Conservation (phyloP, 202 grass and related monocot genomes). For the Hordeum pubiflorum region DNA sequence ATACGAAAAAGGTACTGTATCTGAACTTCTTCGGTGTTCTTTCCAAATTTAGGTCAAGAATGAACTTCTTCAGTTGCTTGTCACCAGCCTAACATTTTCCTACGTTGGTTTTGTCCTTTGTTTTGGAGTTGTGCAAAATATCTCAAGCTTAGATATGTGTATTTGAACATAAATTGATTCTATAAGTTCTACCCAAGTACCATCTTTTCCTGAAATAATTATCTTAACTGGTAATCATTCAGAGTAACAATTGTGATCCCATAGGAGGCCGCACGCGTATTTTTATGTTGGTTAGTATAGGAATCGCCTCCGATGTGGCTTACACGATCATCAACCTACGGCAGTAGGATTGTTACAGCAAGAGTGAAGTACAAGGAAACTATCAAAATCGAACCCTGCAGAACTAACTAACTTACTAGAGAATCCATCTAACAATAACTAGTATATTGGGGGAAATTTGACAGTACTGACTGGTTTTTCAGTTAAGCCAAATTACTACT, state of each 20-base stretch:
- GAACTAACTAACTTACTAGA: neutral
- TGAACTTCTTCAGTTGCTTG: neutral
- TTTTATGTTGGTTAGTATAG: neutral
- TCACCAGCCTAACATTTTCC: neutral
- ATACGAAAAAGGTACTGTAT: slow-evolving; percentile 26
- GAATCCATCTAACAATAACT: neutral
- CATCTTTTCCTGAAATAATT: neutral
- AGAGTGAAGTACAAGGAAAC: neutral
- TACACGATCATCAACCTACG: no score
- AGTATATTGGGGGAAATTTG: neutral
- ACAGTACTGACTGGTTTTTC: neutral
- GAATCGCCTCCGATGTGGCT: neutral
- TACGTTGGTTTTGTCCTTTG: neutral
- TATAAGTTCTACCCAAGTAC: neutral
- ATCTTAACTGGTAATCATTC: neutral
- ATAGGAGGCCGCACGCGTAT: neutral
- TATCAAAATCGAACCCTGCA: neutral
- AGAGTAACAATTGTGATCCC: neutral
- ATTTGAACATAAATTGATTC: neutral
- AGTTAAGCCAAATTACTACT: neutral
- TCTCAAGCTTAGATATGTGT: neutral
- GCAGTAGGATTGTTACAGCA: neutral
- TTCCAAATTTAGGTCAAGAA: neutral
- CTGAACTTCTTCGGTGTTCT: neutral
- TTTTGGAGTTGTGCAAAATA: neutral